Base-by-base conservation (phyloP, 371 early-diverging fungal genomes). In the Catenaria anguillulae region DNA sequence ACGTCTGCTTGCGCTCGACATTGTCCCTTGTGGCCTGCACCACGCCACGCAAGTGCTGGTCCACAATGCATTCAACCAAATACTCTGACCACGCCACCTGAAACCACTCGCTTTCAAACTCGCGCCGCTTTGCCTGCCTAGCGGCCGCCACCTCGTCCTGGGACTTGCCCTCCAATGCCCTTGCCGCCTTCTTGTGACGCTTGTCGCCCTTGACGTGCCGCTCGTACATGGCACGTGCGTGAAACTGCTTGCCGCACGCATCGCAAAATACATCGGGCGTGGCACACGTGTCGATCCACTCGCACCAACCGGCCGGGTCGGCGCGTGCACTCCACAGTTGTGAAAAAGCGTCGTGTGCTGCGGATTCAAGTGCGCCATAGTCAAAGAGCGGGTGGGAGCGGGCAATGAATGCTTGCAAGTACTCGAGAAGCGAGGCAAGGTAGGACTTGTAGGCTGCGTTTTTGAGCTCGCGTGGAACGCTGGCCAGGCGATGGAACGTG, bases 1-100 rank as follows among this genome's bases (percentile, higher is more conserved):
- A 75, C n/a, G 93, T 84, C 68, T 94, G 95, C 66, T 94, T 92
- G 63, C 95, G 77, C 70, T 94, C 93, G 0, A 93, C 85, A 65
- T 92, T 84, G 24, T 85, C 82, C 64, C 82, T 82, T 23, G 93
- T 94, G 29, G 89, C 93, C 42, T 86, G 85, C 52, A 84, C 72
- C 60, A 76, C 72, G 34, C 77, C 72, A 12, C 69, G 70, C 34
- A 94, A 66, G 40, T 10, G 10, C 17, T 78, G 75, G 55, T 80
- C 77, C 3, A 77, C 77, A 60, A 84, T 83, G 61, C 73, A 76
- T n/a, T 63, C 64, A n/a, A 90, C 76, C 36, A 86, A 62, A 1
- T 66, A 50, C 65, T 96, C 94, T 0, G 71, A 63, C 72, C 70
- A 75, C 23, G 89, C 89, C 45, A 77, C 69, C 13, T 73, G 73